phyloP scores from a whole-genome alignment of 176 grass and related monocot species.

The Elymus sibiricus region DNA sequence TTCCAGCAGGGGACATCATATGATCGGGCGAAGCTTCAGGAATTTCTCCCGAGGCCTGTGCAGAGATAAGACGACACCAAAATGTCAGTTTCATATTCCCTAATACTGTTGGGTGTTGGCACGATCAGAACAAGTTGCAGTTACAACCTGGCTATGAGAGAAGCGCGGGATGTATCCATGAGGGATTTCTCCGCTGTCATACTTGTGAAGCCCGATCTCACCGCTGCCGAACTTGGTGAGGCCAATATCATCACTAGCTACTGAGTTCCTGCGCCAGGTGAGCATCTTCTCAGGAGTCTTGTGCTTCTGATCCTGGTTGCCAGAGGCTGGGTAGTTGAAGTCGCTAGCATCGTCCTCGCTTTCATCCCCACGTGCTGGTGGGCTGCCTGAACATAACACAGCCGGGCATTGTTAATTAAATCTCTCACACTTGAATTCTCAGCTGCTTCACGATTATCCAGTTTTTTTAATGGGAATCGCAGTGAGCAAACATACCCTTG shows the following conservation, averaged over 20 bases:
- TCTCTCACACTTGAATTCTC: not conserved
- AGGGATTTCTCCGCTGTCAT: conserved; percentile 96
- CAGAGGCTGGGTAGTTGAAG: conserved; percentile 56
- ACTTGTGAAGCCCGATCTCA: conserved; percentile 71
- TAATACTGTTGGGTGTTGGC: not conserved
- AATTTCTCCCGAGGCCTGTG: conserved; percentile 83
- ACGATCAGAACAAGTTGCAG: not conserved
- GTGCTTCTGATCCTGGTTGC: conserved; percentile 75
- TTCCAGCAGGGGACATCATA: conserved; percentile 84
- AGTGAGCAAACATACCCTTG: conserved; percentile 48
- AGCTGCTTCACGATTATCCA: not conserved
- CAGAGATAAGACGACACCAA: not conserved
- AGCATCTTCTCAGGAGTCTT: conserved; percentile 87
- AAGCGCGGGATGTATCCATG: conserved; percentile 68
- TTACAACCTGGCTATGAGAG: conserved; percentile 76
- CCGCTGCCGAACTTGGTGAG: conserved; percentile 65
- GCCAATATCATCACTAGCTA: conserved; percentile 48
- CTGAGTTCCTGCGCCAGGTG: conserved; percentile 64
- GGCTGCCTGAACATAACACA: conserved; percentile 57
- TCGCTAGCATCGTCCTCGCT: conserved; percentile 74
- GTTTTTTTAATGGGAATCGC: not conserved
- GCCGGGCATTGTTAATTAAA: not conserved
- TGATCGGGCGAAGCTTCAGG: conserved; percentile 81
- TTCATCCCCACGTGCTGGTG: conserved; percentile 63
- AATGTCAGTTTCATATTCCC: not conserved